Evolutionary conservation across 306 rosid genomes (phyloP).

Genomic region (Lupinus albus): DNA sequence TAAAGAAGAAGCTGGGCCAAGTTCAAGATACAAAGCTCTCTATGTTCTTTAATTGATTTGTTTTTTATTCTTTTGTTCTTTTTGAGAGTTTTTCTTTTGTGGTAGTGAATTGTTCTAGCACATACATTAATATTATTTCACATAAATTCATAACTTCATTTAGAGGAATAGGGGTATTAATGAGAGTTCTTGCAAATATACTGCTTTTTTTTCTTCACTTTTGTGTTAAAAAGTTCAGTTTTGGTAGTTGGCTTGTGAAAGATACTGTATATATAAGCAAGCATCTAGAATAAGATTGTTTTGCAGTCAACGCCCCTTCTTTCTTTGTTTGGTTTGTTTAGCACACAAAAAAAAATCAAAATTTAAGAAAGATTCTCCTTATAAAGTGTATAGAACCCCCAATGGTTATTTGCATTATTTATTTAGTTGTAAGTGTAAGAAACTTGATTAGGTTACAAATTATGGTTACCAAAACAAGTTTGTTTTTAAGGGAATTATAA

Average conservation of each 20-base stretch:
- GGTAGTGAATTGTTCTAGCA: conserved; percentile 20
- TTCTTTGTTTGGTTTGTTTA: too few species aligned
- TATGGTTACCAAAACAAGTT: background rate
- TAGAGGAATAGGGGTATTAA: conserved; percentile 7
- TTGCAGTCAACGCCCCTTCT: too few species aligned
- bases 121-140: conserved; percentile 29
- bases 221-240: conserved; percentile 9
- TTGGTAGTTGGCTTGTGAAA: conserved; percentile 12
- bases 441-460: background rate
- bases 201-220: background rate
- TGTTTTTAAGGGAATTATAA: background rate
- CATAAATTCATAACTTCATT: conserved; percentile 22
- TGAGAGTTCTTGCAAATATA: conserved; percentile 1
- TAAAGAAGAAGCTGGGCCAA: conserved; percentile 22
- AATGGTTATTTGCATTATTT: background rate
- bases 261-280: too few species aligned
- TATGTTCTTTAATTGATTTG: conserved; percentile 6
- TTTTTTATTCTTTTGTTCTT: conserved; percentile 35
- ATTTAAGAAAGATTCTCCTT: too few species aligned
- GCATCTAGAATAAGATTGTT: too few species aligned
- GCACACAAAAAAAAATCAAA: too few species aligned
- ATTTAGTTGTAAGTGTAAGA: background rate
- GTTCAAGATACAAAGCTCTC: conserved; percentile 11
- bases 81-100: conserved; percentile 24
- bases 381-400: background rate